These are phyloP conservation scores for Lachancea cidri DNA, from an alignment of 805 yeast genomes.

Conservation along the genomic window DNA sequence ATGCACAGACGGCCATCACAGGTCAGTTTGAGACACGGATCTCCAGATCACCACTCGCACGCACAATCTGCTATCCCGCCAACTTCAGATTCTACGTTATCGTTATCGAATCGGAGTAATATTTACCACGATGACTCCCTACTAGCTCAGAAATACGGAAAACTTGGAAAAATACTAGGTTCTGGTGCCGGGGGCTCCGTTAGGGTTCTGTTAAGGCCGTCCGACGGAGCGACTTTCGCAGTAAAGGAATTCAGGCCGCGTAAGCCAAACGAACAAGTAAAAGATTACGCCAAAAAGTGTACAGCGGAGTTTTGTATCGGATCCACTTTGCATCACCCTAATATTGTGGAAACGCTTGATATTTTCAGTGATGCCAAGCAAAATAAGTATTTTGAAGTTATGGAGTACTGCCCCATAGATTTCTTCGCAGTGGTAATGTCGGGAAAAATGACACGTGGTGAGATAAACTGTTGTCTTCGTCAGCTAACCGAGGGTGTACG, in stretches of 20 bases:
- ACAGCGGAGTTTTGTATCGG: constrained; percentile 89
- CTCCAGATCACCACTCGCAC: constrained; percentile 23
- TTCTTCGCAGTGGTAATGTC: constrained; percentile 86
- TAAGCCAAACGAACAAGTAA: constrained; percentile 61
- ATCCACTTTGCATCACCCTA: constrained; percentile 74
- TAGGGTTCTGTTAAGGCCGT: constrained; percentile 59
- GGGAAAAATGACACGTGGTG: constrained; percentile 74
- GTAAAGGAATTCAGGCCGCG: constrained; percentile 78
- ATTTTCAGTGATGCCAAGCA: constrained; percentile 52
- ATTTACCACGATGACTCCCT: constrained; percentile 49
- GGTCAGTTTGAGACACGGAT: constrained; percentile 14
- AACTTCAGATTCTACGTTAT: constrained; percentile 30
- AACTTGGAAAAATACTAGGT: constrained; percentile 68
- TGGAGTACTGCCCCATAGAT: constrained; percentile 84
- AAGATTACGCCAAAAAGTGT: constrained; percentile 80
- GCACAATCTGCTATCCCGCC: constrained; percentile 36
- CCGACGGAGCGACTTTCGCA: constrained; percentile 70
- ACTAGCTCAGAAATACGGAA: constrained; percentile 59
- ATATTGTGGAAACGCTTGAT: constrained; percentile 73
- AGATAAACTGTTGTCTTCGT: constrained; percentile 74
- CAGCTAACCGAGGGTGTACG: constrained; percentile 69
- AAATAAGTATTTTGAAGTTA: constrained; percentile 69
- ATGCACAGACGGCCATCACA: constrained; percentile 21
- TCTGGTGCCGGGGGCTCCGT: constrained; percentile 90
- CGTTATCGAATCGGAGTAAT: constrained; percentile 31